These are phyloP conservation scores for Clavulina sp. DNA, from an alignment of 768 basidiomycete species.

Conservation along the genomic window DNA sequence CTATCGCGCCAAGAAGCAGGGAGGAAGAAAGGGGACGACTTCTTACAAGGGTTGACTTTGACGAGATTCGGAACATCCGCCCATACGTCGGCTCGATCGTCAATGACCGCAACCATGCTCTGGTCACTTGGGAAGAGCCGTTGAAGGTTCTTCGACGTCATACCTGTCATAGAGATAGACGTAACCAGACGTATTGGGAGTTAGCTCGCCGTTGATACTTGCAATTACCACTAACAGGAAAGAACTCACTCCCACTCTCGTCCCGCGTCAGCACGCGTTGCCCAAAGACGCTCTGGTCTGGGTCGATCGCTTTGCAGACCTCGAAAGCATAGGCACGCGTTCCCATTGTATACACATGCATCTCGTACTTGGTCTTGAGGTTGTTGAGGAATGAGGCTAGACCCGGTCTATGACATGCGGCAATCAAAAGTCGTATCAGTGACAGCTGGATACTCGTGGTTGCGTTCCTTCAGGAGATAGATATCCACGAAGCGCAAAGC, in stretches of 20 bases:
- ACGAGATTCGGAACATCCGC: constrained; percentile 92
- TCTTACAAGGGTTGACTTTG: constrained; percentile 88
- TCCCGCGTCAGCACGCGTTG: constrained; percentile 81
- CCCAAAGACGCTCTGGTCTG: constrained; percentile 67
- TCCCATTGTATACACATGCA: constrained; percentile 99
- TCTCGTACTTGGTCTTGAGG: constrained; percentile 71
- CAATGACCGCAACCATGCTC: constrained; percentile 98
- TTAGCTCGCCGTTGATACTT: neutral
- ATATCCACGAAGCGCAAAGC: neutral
- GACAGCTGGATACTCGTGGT: too few relatives aligned
- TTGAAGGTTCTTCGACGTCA: constrained; percentile 82
- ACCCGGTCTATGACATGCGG: constrained; percentile 69
- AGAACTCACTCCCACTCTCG: constrained; percentile 79
- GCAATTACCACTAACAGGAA: neutral
- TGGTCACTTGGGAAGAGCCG: constrained; percentile 92
- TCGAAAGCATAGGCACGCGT: constrained; percentile 92
- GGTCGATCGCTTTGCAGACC: constrained; percentile 89
- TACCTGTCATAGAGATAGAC: constrained; percentile 29
- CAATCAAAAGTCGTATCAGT: too few relatives aligned
- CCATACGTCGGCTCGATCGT: constrained; percentile 98
- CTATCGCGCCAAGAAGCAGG: constrained; percentile 9
- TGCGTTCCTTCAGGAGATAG: too few relatives aligned
- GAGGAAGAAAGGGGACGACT: neutral
- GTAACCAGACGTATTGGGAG: too few relatives aligned
- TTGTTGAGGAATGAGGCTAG: constrained; percentile 57